These are phyloP conservation scores for Nothophytophthora sp. DNA, from an alignment of 352 stramenopile species.

Conservation along the genomic window DNA sequence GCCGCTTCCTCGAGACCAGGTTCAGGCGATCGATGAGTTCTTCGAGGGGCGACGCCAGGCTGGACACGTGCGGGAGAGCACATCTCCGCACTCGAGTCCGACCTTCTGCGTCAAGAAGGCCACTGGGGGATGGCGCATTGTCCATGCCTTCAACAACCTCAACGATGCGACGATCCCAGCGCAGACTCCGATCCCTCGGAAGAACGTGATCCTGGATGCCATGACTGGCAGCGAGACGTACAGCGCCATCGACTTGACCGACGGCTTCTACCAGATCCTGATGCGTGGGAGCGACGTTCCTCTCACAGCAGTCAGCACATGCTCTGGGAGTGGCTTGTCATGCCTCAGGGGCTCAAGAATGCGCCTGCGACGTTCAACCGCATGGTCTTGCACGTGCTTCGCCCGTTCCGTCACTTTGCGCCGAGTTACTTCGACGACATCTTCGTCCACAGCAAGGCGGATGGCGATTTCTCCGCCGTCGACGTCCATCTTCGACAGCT, in stretches of 20 bases:
- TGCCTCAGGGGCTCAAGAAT: slow-evolving; percentile 24
- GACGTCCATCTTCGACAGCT: slow-evolving; percentile 25
- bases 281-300: slow-evolving; percentile 12
- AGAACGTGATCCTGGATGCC: slow-evolving; percentile 23
- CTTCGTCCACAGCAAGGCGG: slow-evolving; percentile 23
- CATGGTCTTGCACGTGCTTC: slow-evolving; percentile 6
- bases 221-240: slow-evolving; percentile 31
- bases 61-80: slow-evolving; percentile 12
- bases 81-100: slow-evolving; percentile 14
- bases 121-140: slow-evolving; percentile 20
- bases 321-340: slow-evolving; percentile 29
- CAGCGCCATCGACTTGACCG: slow-evolving; percentile 22
- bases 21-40: slow-evolving; percentile 18
- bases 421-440: slow-evolving; percentile 31
- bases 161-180: slow-evolving; percentile 27
- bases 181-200: slow-evolving; percentile 30
- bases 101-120: slow-evolving; percentile 34
- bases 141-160: slow-evolving; percentile 40
- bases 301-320: slow-evolving; percentile 25
- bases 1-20: slow-evolving; percentile 22
- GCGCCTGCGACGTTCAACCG: slow-evolving; percentile 30
- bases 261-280: slow-evolving; percentile 35
- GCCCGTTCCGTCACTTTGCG: slow-evolving; percentile 5
- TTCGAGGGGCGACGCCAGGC: slow-evolving; percentile 10
- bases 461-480: slow-evolving; percentile 1